phyloP scores from a whole-genome alignment of 768 basidiomycete species.

The Serendipita sp. region DNA sequence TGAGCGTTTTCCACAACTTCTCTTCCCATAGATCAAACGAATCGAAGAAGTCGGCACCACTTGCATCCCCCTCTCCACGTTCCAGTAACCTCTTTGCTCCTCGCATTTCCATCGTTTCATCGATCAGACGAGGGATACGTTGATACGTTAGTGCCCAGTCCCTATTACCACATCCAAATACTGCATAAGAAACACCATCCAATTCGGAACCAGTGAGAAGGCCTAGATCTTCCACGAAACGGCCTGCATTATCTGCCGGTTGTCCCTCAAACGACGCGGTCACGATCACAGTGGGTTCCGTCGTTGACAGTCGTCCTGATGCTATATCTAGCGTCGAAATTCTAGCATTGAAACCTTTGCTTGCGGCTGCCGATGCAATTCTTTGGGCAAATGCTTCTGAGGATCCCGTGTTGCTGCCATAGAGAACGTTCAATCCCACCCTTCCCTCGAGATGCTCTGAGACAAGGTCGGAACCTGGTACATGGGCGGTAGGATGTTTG shows the following conservation, averaged over 20 bases:
- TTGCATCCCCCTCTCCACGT: constrained; percentile 13
- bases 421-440: constrained; percentile 24
- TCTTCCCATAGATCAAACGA: constrained; percentile 14
- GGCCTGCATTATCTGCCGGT: neutral
- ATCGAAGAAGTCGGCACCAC: constrained; percentile 12
- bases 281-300: constrained; percentile 30
- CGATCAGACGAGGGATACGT: constrained; percentile 13
- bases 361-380: constrained; percentile 24
- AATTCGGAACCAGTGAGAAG: too few species aligned
- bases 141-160: constrained; percentile 15
- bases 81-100: constrained; percentile 11
- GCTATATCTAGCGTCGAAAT: constrained; percentile 27
- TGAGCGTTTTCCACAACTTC: constrained; percentile 8
- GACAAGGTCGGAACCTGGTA: neutral
- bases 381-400: constrained; percentile 33
- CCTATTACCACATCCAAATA: constrained; percentile 15
- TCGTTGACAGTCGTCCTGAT: constrained; percentile 22
- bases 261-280: constrained; percentile 33
- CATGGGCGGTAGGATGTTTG: neutral
- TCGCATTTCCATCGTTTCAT: constrained; percentile 6
- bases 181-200: constrained; percentile 10
- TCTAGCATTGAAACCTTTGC: constrained; percentile 21
- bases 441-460: constrained; percentile 6
- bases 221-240: neutral
- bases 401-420: constrained; percentile 33